These are phyloP conservation scores for Fusarium graminum DNA, from an alignment of 2,329 filamentous ascomycete species.

Conservation along the genomic window DNA sequence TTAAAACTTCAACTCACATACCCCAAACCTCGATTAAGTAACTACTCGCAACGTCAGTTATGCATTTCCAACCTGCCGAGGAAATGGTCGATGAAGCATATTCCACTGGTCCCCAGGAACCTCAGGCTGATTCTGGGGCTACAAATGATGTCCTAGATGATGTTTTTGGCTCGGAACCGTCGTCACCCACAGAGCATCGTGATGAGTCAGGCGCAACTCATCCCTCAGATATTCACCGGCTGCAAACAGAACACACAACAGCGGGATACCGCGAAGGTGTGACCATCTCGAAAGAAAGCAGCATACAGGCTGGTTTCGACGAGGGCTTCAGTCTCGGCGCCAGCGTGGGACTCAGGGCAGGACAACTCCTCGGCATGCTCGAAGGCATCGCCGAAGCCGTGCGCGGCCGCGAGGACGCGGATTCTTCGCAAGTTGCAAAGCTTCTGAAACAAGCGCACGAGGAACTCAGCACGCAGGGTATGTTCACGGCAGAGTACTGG, in stretches of 20 bases:
- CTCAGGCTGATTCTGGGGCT: constrained; percentile 12
- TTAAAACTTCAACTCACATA: constrained; percentile 5
- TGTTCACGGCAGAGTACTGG: constrained; percentile 78
- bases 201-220: constrained; percentile 50
- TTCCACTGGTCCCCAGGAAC: constrained; percentile 38
- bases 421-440: constrained; percentile 2
- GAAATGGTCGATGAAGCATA: constrained; percentile 49
- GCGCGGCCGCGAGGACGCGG: constrained; percentile 45
- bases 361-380: constrained; percentile 80
- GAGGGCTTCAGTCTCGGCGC: constrained; percentile 89
- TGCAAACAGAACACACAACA: constrained; percentile 82
- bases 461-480: constrained; percentile 70
- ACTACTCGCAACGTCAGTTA: constrained; percentile 30
- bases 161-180: constrained; percentile 53
- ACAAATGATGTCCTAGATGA: constrained; percentile 53
- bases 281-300: constrained; percentile 77
- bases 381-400: constrained; percentile 75
- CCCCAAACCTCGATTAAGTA: constrained; percentile 17
- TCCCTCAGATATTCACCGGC: constrained; percentile 76
- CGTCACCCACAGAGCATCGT: constrained; percentile 37
- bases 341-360: constrained; percentile 79
- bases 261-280: constrained; percentile 94
- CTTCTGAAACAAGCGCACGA: constrained; percentile 59
- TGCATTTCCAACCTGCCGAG: constrained; percentile 55
- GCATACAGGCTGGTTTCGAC: constrained; percentile 90